These are phyloP conservation scores for Puccinia coronata DNA, from an alignment of 1,284 basidiomycete genomes.

Conservation along the genomic window DNA sequence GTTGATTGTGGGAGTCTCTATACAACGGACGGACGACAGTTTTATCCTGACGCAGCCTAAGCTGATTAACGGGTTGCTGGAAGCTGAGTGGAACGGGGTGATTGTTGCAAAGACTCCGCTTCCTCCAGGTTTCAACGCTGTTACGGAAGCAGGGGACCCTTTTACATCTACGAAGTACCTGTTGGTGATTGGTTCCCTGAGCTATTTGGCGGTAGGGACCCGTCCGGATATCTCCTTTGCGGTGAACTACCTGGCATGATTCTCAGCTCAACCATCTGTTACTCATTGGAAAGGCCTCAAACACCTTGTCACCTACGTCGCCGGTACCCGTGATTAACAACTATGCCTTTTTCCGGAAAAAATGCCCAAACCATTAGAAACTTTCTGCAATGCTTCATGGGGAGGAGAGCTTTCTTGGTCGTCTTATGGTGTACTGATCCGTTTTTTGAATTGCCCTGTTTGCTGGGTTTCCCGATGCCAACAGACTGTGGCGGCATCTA, in stretches of 20 bases:
- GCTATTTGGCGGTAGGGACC: not conserved
- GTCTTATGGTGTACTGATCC: not conserved
- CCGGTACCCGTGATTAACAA: not conserved
- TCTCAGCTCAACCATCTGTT: not conserved
- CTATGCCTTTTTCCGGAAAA: not conserved
- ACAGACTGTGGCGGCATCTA: not conserved
- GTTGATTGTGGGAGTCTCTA: not conserved
- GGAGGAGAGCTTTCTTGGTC: not conserved
- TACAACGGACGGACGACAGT: too few species aligned
- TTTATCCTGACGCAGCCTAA: not conserved
- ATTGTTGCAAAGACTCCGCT: not conserved
- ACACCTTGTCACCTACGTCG: not conserved
- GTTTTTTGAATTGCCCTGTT: not conserved
- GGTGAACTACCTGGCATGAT: not conserved
- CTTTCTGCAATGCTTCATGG: not conserved
- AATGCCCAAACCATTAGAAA: too few species aligned
- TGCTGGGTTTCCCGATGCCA: not conserved
- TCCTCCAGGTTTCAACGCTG: not conserved
- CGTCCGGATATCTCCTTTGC: not conserved
- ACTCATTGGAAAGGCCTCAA: not conserved
- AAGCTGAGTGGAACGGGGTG: not conserved
- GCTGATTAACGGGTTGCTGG: not conserved
- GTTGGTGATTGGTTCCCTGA: not conserved
- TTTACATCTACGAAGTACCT: not conserved
- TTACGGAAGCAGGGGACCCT: not conserved